phyloP scores from a whole-genome alignment of 305 asterid genomes.

The Fraxinus baroniana region DNA sequence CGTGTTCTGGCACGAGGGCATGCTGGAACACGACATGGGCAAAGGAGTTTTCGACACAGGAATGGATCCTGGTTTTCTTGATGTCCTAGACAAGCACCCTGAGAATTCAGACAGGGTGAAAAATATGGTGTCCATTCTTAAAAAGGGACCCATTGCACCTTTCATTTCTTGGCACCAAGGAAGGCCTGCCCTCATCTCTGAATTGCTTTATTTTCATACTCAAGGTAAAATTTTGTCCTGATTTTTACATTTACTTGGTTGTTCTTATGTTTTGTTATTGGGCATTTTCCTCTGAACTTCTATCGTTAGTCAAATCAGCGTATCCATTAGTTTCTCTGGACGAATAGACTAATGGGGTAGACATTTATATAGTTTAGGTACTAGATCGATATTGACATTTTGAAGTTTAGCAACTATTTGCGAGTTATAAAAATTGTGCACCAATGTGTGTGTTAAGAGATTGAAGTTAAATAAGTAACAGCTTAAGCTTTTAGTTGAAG shows the following conservation, averaged over 20 bases:
- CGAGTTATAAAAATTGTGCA: too few relatives aligned
- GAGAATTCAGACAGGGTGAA: conserved; percentile 76
- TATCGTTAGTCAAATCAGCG: background rate
- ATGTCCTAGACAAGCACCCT: conserved; percentile 85
- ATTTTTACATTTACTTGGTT: background rate
- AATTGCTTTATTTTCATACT: conserved; percentile 61
- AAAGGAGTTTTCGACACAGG: conserved; percentile 82
- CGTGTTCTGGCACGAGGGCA: conserved; percentile 83
- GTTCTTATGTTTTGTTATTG: background rate
- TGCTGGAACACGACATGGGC: conserved; percentile 72
- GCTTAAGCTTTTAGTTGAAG: too few relatives aligned
- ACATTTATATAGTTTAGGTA: background rate
- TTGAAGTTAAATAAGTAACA: too few relatives aligned
- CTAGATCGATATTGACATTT: too few relatives aligned
- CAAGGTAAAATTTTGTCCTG: conserved; percentile 41
- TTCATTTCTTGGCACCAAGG: conserved; percentile 75
- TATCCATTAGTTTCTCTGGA: background rate
- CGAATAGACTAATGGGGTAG: background rate
- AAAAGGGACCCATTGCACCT: conserved; percentile 75
- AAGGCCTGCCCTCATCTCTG: conserved; percentile 55
- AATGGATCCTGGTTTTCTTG: conserved; percentile 79
- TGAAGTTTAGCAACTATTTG: too few relatives aligned
- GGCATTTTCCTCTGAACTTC: background rate
- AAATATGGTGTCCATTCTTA: conserved; percentile 76
- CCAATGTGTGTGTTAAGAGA: too few relatives aligned